phyloP scores from a whole-genome alignment of 2,329 filamentous ascomycete genomes.

The Beauveria sp. region DNA sequence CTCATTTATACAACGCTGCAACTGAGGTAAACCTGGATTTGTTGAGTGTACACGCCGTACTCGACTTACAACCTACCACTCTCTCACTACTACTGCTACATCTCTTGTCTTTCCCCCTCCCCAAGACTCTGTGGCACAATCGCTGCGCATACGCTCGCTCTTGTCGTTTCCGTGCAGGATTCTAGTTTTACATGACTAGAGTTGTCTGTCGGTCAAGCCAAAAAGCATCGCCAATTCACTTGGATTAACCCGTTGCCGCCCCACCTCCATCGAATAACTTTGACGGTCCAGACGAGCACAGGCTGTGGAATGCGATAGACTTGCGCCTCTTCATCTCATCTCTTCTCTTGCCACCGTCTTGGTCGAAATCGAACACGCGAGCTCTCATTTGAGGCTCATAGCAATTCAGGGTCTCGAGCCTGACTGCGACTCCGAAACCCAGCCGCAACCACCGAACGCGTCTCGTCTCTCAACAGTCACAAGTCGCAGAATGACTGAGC shows the following conservation, averaged over 20 bases:
- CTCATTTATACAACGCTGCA: neutral
- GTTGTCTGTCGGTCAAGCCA: neutral
- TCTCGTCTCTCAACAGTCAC: neutral
- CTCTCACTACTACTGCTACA: neutral
- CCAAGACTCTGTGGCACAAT: neutral
- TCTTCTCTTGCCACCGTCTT: neutral
- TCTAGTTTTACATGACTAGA: neutral
- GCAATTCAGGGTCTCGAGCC: neutral
- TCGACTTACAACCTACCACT: conserved; percentile 1
- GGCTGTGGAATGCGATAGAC: neutral
- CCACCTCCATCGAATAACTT: neutral
- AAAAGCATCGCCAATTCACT: neutral
- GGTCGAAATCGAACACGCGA: neutral
- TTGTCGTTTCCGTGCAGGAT: neutral
- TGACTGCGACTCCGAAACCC: neutral
- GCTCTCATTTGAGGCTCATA: neutral
- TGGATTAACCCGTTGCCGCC: neutral
- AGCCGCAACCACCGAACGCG: neutral
- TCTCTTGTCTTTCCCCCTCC: neutral
- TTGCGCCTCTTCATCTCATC: neutral
- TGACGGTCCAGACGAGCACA: neutral
- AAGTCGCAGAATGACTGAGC: conserved; percentile 4
- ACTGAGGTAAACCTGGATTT: neutral
- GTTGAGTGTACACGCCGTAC: neutral
- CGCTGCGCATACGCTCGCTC: neutral